These are phyloP conservation scores for Nemania serpens DNA, from an alignment of 2,329 filamentous ascomycete species.

Conservation along the genomic window DNA sequence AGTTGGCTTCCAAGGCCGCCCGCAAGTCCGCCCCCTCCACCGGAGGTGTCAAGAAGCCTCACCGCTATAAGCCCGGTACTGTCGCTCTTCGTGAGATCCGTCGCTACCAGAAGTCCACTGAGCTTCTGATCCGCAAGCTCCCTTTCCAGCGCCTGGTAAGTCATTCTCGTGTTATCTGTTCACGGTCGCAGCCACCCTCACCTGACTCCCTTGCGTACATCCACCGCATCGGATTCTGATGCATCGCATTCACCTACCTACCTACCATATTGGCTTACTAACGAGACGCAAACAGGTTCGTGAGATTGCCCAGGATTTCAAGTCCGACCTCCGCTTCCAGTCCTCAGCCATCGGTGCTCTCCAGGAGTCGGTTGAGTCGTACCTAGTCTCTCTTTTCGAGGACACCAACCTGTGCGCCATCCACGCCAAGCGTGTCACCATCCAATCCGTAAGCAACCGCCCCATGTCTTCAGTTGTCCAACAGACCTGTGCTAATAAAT, in stretches of 20 bases:
- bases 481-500: slow-evolving; percentile 43
- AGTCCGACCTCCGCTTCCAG: slow-evolving; percentile 96
- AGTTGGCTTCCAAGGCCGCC: slow-evolving; percentile 98
- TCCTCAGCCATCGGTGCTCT: slow-evolving; percentile 96
- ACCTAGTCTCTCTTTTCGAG: slow-evolving; percentile 97
- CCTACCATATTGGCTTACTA: slow-evolving; percentile 25
- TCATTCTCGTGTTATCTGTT: slow-evolving; percentile 5
- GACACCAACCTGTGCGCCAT: slow-evolving; percentile 99
- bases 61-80: slow-evolving; percentile 88
- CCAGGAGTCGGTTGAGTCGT: slow-evolving; percentile 98
- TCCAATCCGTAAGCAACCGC: slow-evolving; percentile 71
- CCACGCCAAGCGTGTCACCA: slow-evolving; percentile 99
- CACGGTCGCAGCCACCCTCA: not conserved
- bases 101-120: slow-evolving; percentile 96
- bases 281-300: slow-evolving; percentile 60
- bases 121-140: slow-evolving; percentile 94
- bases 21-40: slow-evolving; percentile 98
- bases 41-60: slow-evolving; percentile 96
- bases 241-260: not conserved
- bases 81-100: slow-evolving; percentile 98
- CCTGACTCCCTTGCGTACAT: too few relatives aligned
- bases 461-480: not conserved
- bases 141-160: slow-evolving; percentile 92
- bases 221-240: not conserved
- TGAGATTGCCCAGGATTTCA: slow-evolving; percentile 96